Evolutionary conservation across 1,284 basidiomycete genomes (phyloP), one percentile per base, ranked within the genome.

Genomic region (Xerocomus minutiporus): DNA sequence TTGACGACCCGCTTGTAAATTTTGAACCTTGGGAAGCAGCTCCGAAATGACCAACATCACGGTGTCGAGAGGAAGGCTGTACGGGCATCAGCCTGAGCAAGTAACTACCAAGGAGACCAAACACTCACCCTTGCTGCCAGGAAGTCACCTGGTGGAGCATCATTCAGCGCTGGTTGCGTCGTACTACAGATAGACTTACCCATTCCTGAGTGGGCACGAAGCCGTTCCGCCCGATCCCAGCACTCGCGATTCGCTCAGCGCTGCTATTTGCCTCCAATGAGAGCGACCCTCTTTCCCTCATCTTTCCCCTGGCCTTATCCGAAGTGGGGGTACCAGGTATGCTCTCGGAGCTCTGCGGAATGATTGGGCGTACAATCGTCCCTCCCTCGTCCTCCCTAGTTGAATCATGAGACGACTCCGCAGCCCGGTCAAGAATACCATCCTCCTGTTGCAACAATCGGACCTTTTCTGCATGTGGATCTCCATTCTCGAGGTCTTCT

Each of bases 191-290:
- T 20, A 41, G 5, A 73, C 83, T 67, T 54, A 92, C 92, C 93
- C 94, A 97, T 80, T 92, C 91, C 66, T 96, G 91, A 2, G 92
- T 95, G 7, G 94, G 93, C 4, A 93, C 78, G 69, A 96, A 97
- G 1, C 92, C 91, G 65, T 91, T 93, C 56, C 88, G 77, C 20
- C 91, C 91, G 20, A 93, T 79, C 7, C 83, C 84, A 8, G 77
- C 76, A 28, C 80, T 76, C 13, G 85, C 82, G 28, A 84, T 70
- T 46, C 80, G 77, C 59, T 90, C 85, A 45, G 86, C 70, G 56
- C 81, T 82, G 36, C 73, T 67, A 59, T 74, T 76, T 43, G 75
- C 75, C 52, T 90, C 87, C 39, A 78, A 59, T 4, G 86, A 87
- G 48, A 77, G 63, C 7, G 86, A 84, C 26, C 81, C 72, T 29